phyloP scores from a whole-genome alignment of 495 filamentous ascomycete genomes.

The Aspergillus affinis region DNA sequence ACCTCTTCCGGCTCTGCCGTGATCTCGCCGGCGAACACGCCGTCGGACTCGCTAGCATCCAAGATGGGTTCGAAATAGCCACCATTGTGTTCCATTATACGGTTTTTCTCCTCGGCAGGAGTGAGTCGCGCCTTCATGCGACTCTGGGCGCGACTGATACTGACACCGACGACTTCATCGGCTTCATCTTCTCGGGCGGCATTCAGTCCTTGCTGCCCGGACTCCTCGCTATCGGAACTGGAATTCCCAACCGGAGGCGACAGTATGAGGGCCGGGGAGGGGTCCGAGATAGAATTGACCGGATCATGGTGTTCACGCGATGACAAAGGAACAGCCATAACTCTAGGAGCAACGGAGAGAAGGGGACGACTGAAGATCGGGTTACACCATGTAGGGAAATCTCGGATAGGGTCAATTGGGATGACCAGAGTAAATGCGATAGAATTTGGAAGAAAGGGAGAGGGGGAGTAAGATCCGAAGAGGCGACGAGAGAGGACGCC shows the following conservation, averaged over 20 bases:
- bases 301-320: conserved; percentile 5
- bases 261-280: background rate
- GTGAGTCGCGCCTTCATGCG: conserved; percentile 69
- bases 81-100: conserved; percentile 59
- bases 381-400: conserved; percentile 11
- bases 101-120: conserved; percentile 72
- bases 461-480: background rate
- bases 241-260: conserved; percentile 11
- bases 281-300: conserved; percentile 7
- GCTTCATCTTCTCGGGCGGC: conserved; percentile 40
- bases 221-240: conserved; percentile 43
- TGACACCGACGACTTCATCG: conserved; percentile 72
- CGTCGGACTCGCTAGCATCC: conserved; percentile 25
- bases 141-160: conserved; percentile 70
- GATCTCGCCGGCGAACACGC: conserved; percentile 34
- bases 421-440: background rate
- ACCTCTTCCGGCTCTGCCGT: conserved; percentile 38
- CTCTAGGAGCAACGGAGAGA: background rate
- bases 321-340: conserved; percentile 8
- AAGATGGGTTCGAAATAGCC: conserved; percentile 53
- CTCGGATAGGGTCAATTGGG: background rate
- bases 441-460: background rate
- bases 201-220: conserved; percentile 13
- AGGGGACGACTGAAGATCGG: background rate
- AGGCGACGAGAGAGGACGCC: background rate